These are phyloP conservation scores for Xylariaceae sp. DNA, from an alignment of 2,329 filamentous ascomycete species.

Conservation along the genomic window DNA sequence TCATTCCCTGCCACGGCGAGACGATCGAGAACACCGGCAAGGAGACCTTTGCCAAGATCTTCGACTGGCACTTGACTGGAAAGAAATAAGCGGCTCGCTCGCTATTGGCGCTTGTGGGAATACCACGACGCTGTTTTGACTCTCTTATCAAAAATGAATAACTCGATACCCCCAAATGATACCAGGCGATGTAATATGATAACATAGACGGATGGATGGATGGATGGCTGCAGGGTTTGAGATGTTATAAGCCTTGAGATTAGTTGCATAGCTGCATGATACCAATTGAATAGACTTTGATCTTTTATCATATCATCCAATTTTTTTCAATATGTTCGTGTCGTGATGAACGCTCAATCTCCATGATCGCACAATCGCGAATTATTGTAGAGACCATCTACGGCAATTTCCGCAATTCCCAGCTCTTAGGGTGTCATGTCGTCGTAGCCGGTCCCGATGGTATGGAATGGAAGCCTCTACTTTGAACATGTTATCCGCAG, in stretches of 20 bases:
- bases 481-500: not conserved
- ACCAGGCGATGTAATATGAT: constrained; percentile 16
- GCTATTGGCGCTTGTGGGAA: constrained; percentile 2
- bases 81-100: constrained; percentile 24
- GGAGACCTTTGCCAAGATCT: constrained; percentile 70
- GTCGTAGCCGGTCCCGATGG: no score
- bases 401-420: no score
- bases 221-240: constrained; percentile 4
- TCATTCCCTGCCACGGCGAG: constrained; percentile 94
- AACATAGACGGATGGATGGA: constrained; percentile 1
- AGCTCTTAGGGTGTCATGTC: no score
- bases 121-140: constrained; percentile 3
- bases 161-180: constrained; percentile 18
- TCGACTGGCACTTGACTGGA: constrained; percentile 72
- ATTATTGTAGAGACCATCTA: no score
- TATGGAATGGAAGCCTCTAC: not conserved
- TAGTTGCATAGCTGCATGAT: constrained; percentile 17
- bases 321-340: not conserved
- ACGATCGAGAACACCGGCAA: constrained; percentile 73
- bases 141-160: constrained; percentile 8
- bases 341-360: not conserved
- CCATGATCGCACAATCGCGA: not conserved
- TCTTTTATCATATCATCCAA: not conserved
- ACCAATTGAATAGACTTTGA: constrained; percentile 20
- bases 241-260: constrained; percentile 4